A percentile compares a stretch with the other conserved stretches of the same genome.
These are phyloP conservation scores for Quercus phellos DNA, from an alignment of 331 rosid species.

Conservation along the genomic window DNA sequence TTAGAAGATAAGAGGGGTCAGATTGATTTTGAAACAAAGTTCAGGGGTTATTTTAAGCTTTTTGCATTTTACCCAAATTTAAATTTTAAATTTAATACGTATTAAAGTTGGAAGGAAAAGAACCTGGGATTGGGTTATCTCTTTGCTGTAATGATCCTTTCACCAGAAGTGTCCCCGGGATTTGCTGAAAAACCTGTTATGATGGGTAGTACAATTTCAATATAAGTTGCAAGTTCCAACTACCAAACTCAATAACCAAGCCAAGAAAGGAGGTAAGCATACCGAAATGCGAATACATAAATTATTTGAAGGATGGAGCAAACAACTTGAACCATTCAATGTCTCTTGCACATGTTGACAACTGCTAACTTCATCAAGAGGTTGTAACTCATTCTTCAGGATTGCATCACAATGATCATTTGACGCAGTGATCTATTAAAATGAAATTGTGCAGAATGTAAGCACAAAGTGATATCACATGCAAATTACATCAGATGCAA, in stretches of 20 bases:
- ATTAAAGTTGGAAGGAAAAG: slow-evolving; percentile 6
- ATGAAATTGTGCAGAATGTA: slow-evolving; percentile 15
- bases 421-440: slow-evolving; percentile 48
- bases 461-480: slow-evolving; percentile 6
- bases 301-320: slow-evolving; percentile 23
- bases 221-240: slow-evolving; percentile 5
- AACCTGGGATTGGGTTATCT: slow-evolving; percentile 54
- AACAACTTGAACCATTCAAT: slow-evolving; percentile 26
- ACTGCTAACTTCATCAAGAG: slow-evolving; percentile 21
- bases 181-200: slow-evolving; percentile 74
- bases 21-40: no score
- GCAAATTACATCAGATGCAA: slow-evolving; percentile 7
- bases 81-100: background rate
- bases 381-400: slow-evolving; percentile 39
- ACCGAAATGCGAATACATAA: slow-evolving; percentile 57
- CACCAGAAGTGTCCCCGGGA: slow-evolving; percentile 68
- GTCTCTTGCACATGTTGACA: slow-evolving; percentile 27
- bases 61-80: no score
- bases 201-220: background rate
- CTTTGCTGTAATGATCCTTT: slow-evolving; percentile 65
- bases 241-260: slow-evolving; percentile 20
- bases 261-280: slow-evolving; percentile 14
- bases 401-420: slow-evolving; percentile 45
- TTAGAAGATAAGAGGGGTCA: no score
- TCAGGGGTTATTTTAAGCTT: no score